A percentile compares a stretch with the other conserved stretches of the same genome.
Evolutionary conservation across 768 basidiomycete species (phyloP).

Genomic region (Leucogyrophana mollusca): DNA sequence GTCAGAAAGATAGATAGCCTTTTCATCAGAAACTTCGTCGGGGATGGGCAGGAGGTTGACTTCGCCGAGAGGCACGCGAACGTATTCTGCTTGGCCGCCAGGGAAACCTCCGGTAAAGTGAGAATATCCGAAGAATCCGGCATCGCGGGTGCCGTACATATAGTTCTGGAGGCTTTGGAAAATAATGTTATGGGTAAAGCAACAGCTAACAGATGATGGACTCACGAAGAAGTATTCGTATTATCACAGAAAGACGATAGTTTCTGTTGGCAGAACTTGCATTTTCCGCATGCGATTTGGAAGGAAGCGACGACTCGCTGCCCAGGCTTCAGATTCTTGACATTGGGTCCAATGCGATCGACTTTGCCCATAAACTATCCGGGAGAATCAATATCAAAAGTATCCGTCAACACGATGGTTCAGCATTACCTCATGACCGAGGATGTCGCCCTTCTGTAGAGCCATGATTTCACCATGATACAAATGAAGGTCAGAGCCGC

Average conservation of each 20-base stretch:
- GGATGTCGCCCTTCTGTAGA: conserved; percentile 70
- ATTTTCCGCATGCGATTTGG: conserved; percentile 75
- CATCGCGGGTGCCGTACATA: conserved; percentile 67
- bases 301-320: conserved; percentile 79
- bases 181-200: not conserved
- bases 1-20: conserved; percentile 55
- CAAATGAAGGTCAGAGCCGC: conserved; percentile 65
- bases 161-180: conserved; percentile 45
- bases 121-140: conserved; percentile 72
- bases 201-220: too few species aligned
- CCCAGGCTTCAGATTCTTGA: conserved; percentile 58
- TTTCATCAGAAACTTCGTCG: conserved; percentile 61
- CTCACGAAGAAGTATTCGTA: conserved; percentile 65
- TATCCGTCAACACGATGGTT: not conserved
- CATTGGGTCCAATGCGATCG: conserved; percentile 61
- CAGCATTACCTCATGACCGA: conserved; percentile 62
- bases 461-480: conserved; percentile 69
- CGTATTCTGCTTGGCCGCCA: conserved; percentile 75
- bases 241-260: conserved; percentile 70
- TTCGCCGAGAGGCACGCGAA: conserved; percentile 68
- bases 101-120: conserved; percentile 74
- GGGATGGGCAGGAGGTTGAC: conserved; percentile 74
- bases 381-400: conserved; percentile 1
- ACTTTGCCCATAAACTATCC: conserved; percentile 64
- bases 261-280: conserved; percentile 71